Evolutionary conservation across 768 basidiomycete genomes (phyloP).

Genomic region (Lentinus tigrinus): DNA sequence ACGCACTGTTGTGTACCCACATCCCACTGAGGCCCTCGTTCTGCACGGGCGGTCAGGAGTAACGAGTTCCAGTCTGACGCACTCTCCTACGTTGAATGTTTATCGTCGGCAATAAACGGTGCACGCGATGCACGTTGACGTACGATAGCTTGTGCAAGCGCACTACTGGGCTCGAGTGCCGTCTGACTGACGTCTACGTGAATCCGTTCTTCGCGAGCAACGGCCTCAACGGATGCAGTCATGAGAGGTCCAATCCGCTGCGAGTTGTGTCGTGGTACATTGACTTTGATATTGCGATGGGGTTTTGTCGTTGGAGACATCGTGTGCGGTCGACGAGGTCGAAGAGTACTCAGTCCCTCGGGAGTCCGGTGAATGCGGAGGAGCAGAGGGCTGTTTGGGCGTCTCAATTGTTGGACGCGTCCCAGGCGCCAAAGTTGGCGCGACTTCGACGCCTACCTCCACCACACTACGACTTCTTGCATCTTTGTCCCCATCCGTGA

Average conservation of each 20-base stretch:
- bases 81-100: constrained; percentile 54
- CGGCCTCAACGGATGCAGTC: constrained; percentile 52
- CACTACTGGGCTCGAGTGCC: constrained; percentile 47
- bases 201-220: constrained; percentile 49
- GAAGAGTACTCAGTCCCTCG: no score
- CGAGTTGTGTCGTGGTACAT: constrained; percentile 74
- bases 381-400: neutral
- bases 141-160: constrained; percentile 65
- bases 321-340: neutral
- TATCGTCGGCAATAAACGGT: no score
- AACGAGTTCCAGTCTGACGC: constrained; percentile 88
- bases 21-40: constrained; percentile 86
- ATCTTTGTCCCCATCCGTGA: no score
- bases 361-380: neutral
- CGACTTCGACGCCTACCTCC: constrained; percentile 12
- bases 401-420: constrained; percentile 10
- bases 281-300: constrained; percentile 54
- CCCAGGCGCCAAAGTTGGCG: constrained; percentile 7
- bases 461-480: neutral
- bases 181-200: constrained; percentile 63
- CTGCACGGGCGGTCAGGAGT: constrained; percentile 73
- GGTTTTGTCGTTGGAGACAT: constrained; percentile 63
- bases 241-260: constrained; percentile 69
- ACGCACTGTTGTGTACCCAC: constrained; percentile 82
- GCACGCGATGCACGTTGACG: constrained; percentile 35